Base-by-base conservation (phyloP, 139 green algal species). In the Eudorina sp. region DNA sequence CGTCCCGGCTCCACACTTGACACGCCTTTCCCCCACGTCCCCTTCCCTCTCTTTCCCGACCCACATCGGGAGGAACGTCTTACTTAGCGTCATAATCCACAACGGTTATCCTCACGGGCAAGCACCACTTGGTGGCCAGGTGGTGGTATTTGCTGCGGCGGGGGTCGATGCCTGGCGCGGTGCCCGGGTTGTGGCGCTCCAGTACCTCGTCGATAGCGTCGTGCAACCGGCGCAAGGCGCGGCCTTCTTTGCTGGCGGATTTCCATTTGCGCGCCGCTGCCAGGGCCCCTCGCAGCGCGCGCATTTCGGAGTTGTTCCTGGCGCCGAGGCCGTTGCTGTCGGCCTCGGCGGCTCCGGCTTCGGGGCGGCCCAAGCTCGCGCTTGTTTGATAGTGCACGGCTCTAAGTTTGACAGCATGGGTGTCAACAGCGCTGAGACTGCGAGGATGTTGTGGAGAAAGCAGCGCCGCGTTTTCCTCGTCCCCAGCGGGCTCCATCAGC, bases 71-170 rank as follows among this genome's bases (percentile, higher is more conserved):
- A n/a, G n/a, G n/a, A n/a, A n/a, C n/a, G n/a, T n/a, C n/a, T 36
- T 51, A 73, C 78, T 43, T 74, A 9, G 14, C 4, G 78, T 85
- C 78, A 19, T 45, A 87, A 53, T 87, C 81, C 45, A 78, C 81
- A 11, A 87, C 31, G 4, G 81, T 87, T 3, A 87, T 29, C 3
- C 8, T 5, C 7, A n/a, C 62, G 0, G 81, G 81, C 64, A 87
- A 43, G 64, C 81, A 87, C 81, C 81, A 87, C 66, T 68, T 66
- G 16, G 41, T 46, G 0, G 81, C 81, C 19, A 87, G 81, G 66
- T 87, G 81, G 23, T 38, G 45, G 81, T 87, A 87, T 27, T 79
- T 78, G 60, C 34, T 58, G 62, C 81, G 81, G 9, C 81, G 81
- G 4, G 81, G 81, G 81, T 87, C 81, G 23, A 87, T 78, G 6